phyloP scores from a whole-genome alignment of 306 rosid genomes.

The Fragaria iinumae region DNA sequence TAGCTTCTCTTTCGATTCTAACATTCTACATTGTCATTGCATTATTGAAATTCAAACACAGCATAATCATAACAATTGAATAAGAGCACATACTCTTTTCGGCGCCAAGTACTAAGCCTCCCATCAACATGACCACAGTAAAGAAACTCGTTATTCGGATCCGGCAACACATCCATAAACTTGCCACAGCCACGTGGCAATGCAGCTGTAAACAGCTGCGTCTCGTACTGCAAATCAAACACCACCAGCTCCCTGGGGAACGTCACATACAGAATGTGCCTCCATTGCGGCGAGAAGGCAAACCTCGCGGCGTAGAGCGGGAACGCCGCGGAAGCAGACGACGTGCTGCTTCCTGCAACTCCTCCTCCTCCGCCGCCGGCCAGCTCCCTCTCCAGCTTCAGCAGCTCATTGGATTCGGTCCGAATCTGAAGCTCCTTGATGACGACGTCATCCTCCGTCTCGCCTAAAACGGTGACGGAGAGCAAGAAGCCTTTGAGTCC shows the following conservation, averaged over 20 bases:
- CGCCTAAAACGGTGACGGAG: constrained; percentile 62
- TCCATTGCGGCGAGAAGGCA: constrained; percentile 80
- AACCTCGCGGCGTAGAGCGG: constrained; percentile 57
- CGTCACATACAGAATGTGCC: constrained; percentile 64
- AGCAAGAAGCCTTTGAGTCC: constrained; percentile 79
- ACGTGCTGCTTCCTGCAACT: constrained; percentile 16
- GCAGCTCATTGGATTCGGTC: constrained; percentile 54
- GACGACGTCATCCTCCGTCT: constrained; percentile 50
- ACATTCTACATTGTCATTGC: constrained; percentile 5
- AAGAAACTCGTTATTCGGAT: constrained; percentile 66
- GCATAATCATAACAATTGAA: neutral
- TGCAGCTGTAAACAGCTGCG: constrained; percentile 48
- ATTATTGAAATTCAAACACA: neutral
- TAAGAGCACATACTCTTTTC: constrained; percentile 65
- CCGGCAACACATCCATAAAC: constrained; percentile 84
- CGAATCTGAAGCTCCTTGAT: constrained; percentile 67
- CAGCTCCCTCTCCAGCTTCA: constrained; percentile 66
- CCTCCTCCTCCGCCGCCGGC: constrained; percentile 14
- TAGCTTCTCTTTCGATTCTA: neutral
- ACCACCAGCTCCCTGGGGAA: constrained; percentile 91
- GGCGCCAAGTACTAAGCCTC: constrained; percentile 87
- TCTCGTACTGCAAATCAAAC: constrained; percentile 85
- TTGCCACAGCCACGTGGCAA: constrained; percentile 91
- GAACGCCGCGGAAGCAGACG: constrained; percentile 61
- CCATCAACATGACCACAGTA: constrained; percentile 93